Percentiles rank a stretch among this genome's conserved stretches.
Evolutionary conservation across 2,329 filamentous ascomycete genomes (phyloP).

Genomic region (Ramichloridium luteum): DNA sequence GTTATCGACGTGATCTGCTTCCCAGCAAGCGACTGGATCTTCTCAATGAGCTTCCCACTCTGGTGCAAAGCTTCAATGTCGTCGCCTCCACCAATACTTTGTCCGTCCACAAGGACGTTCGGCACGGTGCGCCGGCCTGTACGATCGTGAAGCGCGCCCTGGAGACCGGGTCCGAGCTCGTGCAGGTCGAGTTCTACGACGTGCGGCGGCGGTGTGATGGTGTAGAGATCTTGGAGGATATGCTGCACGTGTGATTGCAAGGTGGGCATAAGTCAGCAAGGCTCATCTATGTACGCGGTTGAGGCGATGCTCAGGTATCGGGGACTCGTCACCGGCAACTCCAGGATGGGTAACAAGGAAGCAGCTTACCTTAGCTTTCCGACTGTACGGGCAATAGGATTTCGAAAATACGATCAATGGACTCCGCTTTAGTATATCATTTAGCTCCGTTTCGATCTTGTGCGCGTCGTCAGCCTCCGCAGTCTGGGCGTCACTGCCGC

Average conservation of each 20-base stretch:
- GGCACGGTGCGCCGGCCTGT: constrained; percentile 81
- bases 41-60: constrained; percentile 53
- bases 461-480: constrained; percentile 47
- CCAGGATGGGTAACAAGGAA: no score
- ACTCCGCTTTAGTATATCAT: constrained; percentile 67
- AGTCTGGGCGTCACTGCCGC: constrained; percentile 15
- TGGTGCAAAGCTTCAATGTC: constrained; percentile 59
- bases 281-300: not conserved
- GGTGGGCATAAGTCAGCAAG: constrained; percentile 5
- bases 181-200: constrained; percentile 87
- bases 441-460: constrained; percentile 58
- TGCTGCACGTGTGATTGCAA: no score
- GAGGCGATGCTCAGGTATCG: no score
- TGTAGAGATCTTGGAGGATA: constrained; percentile 73
- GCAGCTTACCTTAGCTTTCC: constrained; percentile 56
- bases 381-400: constrained; percentile 78
- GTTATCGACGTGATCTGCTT: constrained; percentile 41
- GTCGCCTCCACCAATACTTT: constrained; percentile 82
- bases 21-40: constrained; percentile 60
- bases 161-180: constrained; percentile 56
- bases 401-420: constrained; percentile 96
- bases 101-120: constrained; percentile 78
- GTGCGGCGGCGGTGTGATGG: constrained; percentile 66
- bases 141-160: constrained; percentile 56
- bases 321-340: no score